Evolutionary conservation across 2,329 filamentous ascomycete genomes (phyloP), one percentile per base, ranked within the genome.

Genomic region (Cercospora beticola): DNA sequence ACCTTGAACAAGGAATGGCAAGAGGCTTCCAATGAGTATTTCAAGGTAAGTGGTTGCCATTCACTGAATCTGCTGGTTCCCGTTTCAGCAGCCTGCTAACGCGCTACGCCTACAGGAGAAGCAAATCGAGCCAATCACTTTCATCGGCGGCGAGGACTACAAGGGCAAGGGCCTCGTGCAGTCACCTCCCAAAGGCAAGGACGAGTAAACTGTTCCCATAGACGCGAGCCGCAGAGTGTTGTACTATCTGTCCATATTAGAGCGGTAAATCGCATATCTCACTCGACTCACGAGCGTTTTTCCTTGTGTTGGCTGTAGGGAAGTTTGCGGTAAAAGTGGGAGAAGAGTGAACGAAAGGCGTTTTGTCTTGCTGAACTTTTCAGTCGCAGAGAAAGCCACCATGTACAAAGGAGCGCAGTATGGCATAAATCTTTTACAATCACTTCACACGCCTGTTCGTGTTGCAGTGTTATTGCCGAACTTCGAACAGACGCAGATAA

Each of bases 1-100:
- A 97, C 94, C 78, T 97, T 99, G 94, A 94, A 86, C 84, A 92
- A 92, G 87, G 95, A 99, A 84, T 98, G 92, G 89, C 93, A 99
- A 86, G 93, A 98, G 86, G 91, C 91, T 76, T 87, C 90, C 75
- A 97, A 99, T 83, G 95, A 97, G 86, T 95, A 92, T 83, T 86
- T 97, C 82, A 94, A 89, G 88, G 94, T 97, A 84, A 77, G 89
- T 83, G 49, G 28, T 14, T 59, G 4, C 4, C 18, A 58, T 12
- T n/a, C 5, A 4, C 28, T 5, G 16, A 23, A 26, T 14, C 2
- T 16, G 9, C 33, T 3, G 54, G n/a, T 21, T 1, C 16, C n/a
- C 61, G 6, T 30, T 8, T 12, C 14, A 28, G 16, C 33, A 49
- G 16, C 9, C 8, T 30, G 56, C 69, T 72, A 43, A 73, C 58